Conservation (phyloP, 192 early-diverging fungal species). For the Entomortierella lignicola region DNA sequence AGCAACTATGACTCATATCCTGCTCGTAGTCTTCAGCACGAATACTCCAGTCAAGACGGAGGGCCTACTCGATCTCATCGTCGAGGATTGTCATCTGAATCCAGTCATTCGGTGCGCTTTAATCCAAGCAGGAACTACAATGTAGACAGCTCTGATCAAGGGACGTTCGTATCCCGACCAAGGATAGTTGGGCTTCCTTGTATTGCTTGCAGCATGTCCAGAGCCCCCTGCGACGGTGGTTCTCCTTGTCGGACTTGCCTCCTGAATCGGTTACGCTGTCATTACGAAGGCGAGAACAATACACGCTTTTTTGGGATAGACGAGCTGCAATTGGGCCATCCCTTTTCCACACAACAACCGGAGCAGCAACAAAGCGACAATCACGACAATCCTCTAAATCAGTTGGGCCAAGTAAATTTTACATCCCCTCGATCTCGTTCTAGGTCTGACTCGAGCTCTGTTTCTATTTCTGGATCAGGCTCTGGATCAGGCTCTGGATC, state of each 20-base stretch:
- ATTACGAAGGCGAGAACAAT: conserved; percentile 48
- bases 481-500: conserved; percentile 23
- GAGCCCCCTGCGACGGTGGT: conserved; percentile 33
- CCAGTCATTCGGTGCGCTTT: conserved; percentile 37
- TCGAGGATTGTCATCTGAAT: conserved; percentile 25
- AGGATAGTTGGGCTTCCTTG: conserved; percentile 34
- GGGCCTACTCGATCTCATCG: conserved; percentile 43
- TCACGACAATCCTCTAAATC: conserved; percentile 28
- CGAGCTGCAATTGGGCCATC: conserved; percentile 26
- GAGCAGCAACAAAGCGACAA: conserved; percentile 23
- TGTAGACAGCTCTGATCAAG: conserved; percentile 2
- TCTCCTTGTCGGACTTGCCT: conserved; percentile 37
- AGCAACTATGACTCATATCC: conserved; percentile 2
- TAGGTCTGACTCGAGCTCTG: conserved; percentile 29
- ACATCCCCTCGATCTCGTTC: conserved; percentile 35
- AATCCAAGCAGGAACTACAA: conserved; percentile 41
- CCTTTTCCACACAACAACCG: conserved; percentile 12
- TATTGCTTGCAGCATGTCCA: conserved; percentile 40
- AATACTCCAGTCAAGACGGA: conserved; percentile 23
- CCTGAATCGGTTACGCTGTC: conserved; percentile 27
- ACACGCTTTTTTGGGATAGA: conserved; percentile 51
- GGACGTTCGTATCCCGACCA: conserved; percentile 35
- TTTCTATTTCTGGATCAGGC: conserved; percentile 26
- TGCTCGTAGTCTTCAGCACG: conserved; percentile 2
- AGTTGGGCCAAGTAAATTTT: neutral